Base-by-base conservation (phyloP, 179 eudicot genomes). In the Camellia oleifera region DNA sequence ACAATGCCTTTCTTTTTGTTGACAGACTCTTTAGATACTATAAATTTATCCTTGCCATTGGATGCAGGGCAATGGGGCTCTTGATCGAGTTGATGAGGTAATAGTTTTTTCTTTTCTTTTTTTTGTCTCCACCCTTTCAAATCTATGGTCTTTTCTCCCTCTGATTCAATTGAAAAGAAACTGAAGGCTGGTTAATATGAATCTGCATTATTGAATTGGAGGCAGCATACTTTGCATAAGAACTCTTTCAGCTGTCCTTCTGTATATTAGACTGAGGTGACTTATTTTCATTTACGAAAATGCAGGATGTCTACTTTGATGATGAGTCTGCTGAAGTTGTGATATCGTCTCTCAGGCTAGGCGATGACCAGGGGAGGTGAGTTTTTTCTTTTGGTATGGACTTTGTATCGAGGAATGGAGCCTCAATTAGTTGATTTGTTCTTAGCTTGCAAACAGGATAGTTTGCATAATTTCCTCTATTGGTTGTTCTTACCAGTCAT, bases 271-370 rank as follows among this genome's bases (percentile, higher is more conserved):
- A 45, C 23, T 46, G 26, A 15, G 7, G 12, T 56, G 50, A 70
- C 11, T 56, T 74, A 62, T 3, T 72, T 50, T 70, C 14, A 48
- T 57, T 40, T 54, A 74, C 65, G 52, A 53, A 65, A 61, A 40
- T 87, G 88, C 89, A 96, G 99, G 98, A 96, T 82, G 94, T 86
- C 71, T 96, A 94, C 89, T 96, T 96, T 79, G 98, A 94, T 72
- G 98, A 96, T 83, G 99, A 96, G 83, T 91, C 97, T 81, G 97
- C 99, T 74, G 99, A 96, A 89, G 98, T 96, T 48, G 98, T 96
- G 72, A 92, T 96, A 79, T 96, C 99, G 81, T 94, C 99, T 48
- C 85, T 94, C 69, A 84, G 98, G 88, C 91, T 96, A 85, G 99
- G 97, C 80, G 98, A 92, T 86, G 97, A 92, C 88, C 97, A 94